Evolutionary conservation across 305 asterid genomes (phyloP).

Genomic region (Fraxinus platypoda): DNA sequence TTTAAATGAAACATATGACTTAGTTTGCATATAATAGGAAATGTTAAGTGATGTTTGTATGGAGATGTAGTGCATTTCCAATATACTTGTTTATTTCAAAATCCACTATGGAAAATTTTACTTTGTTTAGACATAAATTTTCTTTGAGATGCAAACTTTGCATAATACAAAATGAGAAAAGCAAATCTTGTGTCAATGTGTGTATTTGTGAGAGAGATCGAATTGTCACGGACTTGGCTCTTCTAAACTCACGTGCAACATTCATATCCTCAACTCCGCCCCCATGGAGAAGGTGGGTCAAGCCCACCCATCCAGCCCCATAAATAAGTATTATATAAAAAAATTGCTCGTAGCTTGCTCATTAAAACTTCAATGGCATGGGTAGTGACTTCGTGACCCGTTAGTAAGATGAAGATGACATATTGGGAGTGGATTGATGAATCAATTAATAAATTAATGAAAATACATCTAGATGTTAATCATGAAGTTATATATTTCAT

Average conservation of each 20-base stretch:
- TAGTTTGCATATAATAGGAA: background rate
- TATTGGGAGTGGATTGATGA: conserved; percentile 10
- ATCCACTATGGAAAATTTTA: background rate
- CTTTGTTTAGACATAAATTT: background rate
- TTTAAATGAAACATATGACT: background rate
- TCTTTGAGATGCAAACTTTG: background rate
- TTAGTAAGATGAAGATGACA: background rate
- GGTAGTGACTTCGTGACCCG: background rate
- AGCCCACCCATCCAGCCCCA: background rate
- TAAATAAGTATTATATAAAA: background rate
- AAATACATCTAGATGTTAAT: conserved; percentile 1
- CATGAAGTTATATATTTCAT: background rate
- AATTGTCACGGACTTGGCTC: background rate
- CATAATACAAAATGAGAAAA: background rate
- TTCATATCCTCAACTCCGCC: background rate
- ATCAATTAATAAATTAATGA: conserved; percentile 11
- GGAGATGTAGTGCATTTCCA: background rate
- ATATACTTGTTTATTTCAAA: background rate
- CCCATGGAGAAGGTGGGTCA: background rate
- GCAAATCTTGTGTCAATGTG: background rate
- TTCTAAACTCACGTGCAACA: background rate
- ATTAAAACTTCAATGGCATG: background rate
- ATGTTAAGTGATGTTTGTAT: background rate
- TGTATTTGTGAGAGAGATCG: background rate
- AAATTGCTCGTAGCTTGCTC: background rate